Evolutionary conservation across 2,329 filamentous ascomycete genomes (phyloP).

Genomic region (Grosmannia clavigera): DNA sequence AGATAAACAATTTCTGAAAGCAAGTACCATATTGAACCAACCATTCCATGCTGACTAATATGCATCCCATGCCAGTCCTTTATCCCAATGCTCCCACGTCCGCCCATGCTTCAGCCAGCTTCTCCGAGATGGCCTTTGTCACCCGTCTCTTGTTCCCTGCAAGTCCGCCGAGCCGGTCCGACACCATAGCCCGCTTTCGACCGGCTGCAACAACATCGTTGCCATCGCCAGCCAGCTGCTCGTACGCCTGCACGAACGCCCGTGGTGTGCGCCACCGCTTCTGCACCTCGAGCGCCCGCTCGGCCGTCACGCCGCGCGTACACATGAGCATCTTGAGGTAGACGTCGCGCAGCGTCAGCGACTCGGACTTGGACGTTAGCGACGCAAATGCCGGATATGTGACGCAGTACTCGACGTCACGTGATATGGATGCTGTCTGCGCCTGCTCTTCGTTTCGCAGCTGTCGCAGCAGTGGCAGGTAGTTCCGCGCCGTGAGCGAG

Average conservation of each 20-base stretch:
- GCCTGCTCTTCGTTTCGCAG: slow-evolving; percentile 30
- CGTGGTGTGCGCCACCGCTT: slow-evolving; percentile 64
- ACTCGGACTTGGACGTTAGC: slow-evolving; percentile 62
- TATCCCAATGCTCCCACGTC: slow-evolving; percentile 21
- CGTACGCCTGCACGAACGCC: slow-evolving; percentile 58
- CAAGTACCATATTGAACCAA: too few species aligned
- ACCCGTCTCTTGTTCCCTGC: slow-evolving; percentile 57
- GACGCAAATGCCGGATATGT: slow-evolving; percentile 61
- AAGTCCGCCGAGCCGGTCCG: slow-evolving; percentile 40
- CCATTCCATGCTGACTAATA: not conserved
- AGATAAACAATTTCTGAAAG: too few species aligned
- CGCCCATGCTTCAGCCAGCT: slow-evolving; percentile 63
- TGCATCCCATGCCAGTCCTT: too few species aligned
- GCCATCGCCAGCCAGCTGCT: slow-evolving; percentile 35
- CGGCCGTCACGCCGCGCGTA: slow-evolving; percentile 59
- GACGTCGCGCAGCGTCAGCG: slow-evolving; percentile 59
- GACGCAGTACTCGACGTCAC: slow-evolving; percentile 29
- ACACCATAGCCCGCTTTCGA: slow-evolving; percentile 47
- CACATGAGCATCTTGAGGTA: slow-evolving; percentile 84
- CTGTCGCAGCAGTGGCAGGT: slow-evolving; percentile 49
- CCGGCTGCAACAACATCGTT: slow-evolving; percentile 27
- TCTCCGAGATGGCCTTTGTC: slow-evolving; percentile 50
- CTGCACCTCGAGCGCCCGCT: slow-evolving; percentile 71
- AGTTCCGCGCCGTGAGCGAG: slow-evolving; percentile 51
- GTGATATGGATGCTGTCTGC: not conserved